Base-by-base conservation (phyloP, 1,284 basidiomycete genomes). In the Rhodotorula sp. region DNA sequence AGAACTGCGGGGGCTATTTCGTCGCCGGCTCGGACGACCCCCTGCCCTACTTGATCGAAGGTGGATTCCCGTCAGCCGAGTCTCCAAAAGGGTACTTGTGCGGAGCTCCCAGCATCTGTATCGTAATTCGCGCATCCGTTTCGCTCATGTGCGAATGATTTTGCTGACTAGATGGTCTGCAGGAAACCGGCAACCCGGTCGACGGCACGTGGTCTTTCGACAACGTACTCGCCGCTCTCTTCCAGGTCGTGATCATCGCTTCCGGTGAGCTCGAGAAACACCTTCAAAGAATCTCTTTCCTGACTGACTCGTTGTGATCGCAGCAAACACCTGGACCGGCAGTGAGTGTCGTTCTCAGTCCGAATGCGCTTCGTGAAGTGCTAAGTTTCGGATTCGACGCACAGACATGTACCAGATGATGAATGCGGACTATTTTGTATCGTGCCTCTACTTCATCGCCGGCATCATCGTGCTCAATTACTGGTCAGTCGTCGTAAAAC, bases 351-450 rank as follows among this genome's bases (percentile, higher is more conserved):
- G 18, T 18, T 14, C 49, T 18, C 8, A 7, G 20, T 39, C 10
- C 7, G 62, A 54, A 23, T 10, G 39, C 20, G 14, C 10, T 4
- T 43, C 10, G 39, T 14, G 39, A 29, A 6, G 54, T 15, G 6
- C 23, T 29, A 29, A 14, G 14, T 43, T 51, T 18, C 23, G 2
- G n/a, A 8, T 5, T 5, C 21, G 4, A 10, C n/a, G 7, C 39
- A 20, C 52, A 64, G 84, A 91, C 70, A 97, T 98, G 96, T 98
- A 97, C 82, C 81, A 84, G 58, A 90, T 93, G 85, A 92, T 97
- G 82, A 92, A 95, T 78, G 86, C 95, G 3, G 96, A 99, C 80
- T 96, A 91, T 82, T 93, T 91, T 79, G 82, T 90, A 12, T 93
- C 93, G 0, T 90, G 87, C 77, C 83, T 94, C 73, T 98, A 93